phyloP scores from a whole-genome alignment of 306 rosid species.

The Macrotyloma uniflorum region DNA sequence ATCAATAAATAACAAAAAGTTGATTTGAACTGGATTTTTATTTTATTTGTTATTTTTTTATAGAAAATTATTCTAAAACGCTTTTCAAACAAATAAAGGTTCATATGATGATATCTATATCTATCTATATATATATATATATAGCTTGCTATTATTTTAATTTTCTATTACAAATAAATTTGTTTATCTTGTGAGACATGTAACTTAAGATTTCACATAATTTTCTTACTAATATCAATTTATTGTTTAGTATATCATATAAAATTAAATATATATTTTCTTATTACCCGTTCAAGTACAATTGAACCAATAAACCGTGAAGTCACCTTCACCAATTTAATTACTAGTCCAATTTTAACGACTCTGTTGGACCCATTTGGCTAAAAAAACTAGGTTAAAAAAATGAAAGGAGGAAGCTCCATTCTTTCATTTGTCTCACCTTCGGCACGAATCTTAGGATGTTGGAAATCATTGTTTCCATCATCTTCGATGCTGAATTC shows the following conservation, averaged over 20 bases:
- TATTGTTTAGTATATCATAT: neutral
- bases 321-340: neutral
- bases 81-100: neutral
- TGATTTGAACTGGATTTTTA: no score
- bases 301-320: neutral
- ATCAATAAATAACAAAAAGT: no score
- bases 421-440: constrained; percentile 50
- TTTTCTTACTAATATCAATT: neutral
- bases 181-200: neutral
- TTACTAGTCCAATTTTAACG: neutral
- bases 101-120: neutral
- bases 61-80: neutral
- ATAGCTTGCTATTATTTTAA: neutral
- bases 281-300: neutral
- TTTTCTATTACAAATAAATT: neutral
- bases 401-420: neutral
- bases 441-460: constrained; percentile 62
- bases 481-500: constrained; percentile 62
- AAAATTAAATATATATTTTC: neutral
- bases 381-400: neutral
- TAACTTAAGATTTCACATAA: neutral
- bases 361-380: neutral
- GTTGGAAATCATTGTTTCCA: constrained; percentile 56
- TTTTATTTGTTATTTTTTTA: neutral
- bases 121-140: no score